Base-by-base conservation (phyloP, 495 filamentous ascomycete genomes). In the Penicillium turbatum region DNA sequence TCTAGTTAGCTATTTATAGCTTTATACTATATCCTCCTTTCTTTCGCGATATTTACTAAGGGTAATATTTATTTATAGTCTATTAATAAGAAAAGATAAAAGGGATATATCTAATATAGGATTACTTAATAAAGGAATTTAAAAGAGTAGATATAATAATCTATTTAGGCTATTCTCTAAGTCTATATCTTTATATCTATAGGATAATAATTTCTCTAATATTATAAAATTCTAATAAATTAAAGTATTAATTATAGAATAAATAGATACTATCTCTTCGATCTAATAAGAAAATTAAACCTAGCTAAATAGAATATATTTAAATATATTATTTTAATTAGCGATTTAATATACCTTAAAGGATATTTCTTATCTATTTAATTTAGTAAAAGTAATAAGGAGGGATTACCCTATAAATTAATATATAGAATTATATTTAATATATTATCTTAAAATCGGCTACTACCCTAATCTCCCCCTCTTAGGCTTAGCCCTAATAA, bases 361-460 rank as follows among this genome's bases (percentile, higher is more conserved):
- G 3, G 31, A 50, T 43, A 24, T 52, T 10, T 16, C 19, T 30
- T 11, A 19, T 15, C 41, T 40, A 9, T 59, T 64, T 37, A 53
- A 64, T 50, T 40, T 64, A 29, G 42, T 60, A 3, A 56, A 51
- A 35, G 61, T 55, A 10, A 58, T 55, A 0, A 49, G 61, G 24
- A 36, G 40, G 24, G 46, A 51, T 19, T 38, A 43, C 17, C 55
- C 48, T n/a, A 49, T 64, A 3, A 42, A 30, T 29, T 11, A 17
- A 12, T 35, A 36, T 10, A 6, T 48, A 35, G 19, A 30, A 19
- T 39, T 43, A 1, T 31, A 57, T 39, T 26, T 64, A 2, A 35
- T 19, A 5, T 45, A 61, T 47, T 64, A 56, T 39, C 38, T 64
- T 7, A 40, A 64, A 11, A 48, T 41, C 24, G 51, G 61, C 8